Evolutionary conservation across 2,329 filamentous ascomycete genomes (phyloP).

Genomic region (Phyllosticta citrichinensis): DNA sequence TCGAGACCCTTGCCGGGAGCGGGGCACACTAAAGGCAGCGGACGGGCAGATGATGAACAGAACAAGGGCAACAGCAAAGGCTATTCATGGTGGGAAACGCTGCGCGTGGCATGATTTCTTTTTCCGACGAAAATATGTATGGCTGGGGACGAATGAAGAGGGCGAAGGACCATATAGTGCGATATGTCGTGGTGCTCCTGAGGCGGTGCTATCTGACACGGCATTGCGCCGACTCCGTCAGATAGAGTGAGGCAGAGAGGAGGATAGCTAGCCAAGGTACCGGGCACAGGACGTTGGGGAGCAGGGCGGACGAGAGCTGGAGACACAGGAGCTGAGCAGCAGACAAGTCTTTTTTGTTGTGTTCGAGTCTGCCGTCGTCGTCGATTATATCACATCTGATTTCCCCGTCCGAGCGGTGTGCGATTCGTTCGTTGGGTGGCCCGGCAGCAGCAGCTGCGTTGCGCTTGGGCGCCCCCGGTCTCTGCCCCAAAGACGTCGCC

Average conservation of each 20-base stretch:
- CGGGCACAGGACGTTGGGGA: too few relatives aligned
- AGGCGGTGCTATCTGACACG: background rate
- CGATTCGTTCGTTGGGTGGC: background rate
- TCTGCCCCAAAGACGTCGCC: background rate
- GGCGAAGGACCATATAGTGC: background rate
- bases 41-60: background rate
- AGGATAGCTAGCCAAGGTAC: background rate
- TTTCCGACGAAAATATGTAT: background rate
- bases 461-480: background rate
- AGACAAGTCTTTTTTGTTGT: background rate
- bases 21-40: background rate
- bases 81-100: background rate
- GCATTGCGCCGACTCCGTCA: background rate
- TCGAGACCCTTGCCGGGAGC: constrained; percentile 3
- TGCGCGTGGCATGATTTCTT: background rate
- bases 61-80: background rate
- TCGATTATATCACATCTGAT: background rate
- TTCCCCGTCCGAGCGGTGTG: background rate
- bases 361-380: too few relatives aligned
- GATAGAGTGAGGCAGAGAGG: background rate
- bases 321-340: background rate
- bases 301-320: background rate
- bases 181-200: background rate
- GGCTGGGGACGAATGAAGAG: background rate
- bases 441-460: background rate